phyloP scores from a whole-genome alignment of 164 flowering plant species.

The grape (Vitis vinifera) region DNA sequence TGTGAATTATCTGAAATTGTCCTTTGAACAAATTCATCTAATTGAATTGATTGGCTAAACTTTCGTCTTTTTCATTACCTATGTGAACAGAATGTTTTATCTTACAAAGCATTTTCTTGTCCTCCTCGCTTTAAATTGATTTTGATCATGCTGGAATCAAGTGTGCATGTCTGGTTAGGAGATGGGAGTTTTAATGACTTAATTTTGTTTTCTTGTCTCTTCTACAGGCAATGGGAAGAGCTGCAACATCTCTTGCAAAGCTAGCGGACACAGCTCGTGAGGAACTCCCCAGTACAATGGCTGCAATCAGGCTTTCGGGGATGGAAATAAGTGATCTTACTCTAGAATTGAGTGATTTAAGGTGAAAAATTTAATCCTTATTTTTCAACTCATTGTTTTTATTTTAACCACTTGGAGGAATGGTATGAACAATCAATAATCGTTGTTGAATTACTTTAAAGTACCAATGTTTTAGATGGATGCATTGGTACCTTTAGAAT shows the following conservation, averaged over 20 bases:
- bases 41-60: no score
- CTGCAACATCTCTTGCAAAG: slow-evolving; percentile 84
- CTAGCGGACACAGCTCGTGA: slow-evolving; percentile 87
- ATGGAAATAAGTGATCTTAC: slow-evolving; percentile 98
- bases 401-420: background rate
- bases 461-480: background rate
- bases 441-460: background rate
- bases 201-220: slow-evolving; percentile 3
- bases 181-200: slow-evolving; percentile 8
- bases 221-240: slow-evolving; percentile 81
- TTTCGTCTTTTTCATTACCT: no score
- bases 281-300: slow-evolving; percentile 94
- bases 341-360: slow-evolving; percentile 82
- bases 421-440: background rate
- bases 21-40: no score
- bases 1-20: no score
- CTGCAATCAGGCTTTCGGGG: slow-evolving; percentile 88
- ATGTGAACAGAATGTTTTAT: no score
- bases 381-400: background rate
- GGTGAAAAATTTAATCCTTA: slow-evolving; percentile 38
- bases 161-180: background rate
- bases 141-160: no score
- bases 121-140: no score
- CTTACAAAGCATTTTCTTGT: no score
- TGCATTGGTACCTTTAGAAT: background rate